phyloP scores from a whole-genome alignment of 2,329 filamentous ascomycete genomes.

The Phyllosticta citribraziliensis region DNA sequence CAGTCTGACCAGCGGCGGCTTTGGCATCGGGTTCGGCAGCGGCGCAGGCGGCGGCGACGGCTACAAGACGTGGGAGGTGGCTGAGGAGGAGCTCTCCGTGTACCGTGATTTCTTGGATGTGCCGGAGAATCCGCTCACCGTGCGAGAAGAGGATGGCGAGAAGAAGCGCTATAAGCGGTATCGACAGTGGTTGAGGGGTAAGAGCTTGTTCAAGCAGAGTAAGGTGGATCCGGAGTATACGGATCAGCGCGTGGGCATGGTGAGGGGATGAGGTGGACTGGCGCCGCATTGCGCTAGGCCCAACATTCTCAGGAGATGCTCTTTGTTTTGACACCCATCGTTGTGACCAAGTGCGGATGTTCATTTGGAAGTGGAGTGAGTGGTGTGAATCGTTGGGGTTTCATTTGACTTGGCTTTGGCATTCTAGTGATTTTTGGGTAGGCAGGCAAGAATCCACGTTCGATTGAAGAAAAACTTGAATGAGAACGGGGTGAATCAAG shows the following conservation, averaged over 20 bases:
- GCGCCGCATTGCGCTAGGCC: too few relatives aligned
- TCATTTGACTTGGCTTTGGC: too few relatives aligned
- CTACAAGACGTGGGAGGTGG: constrained; percentile 36
- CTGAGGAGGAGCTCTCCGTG: constrained; percentile 58
- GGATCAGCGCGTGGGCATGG: not conserved
- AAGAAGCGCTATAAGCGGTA: constrained; percentile 98
- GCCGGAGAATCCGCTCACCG: constrained; percentile 74
- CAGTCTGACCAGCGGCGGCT: not conserved
- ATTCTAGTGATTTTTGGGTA: too few relatives aligned
- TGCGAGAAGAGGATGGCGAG: constrained; percentile 71
- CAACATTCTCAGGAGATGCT: too few relatives aligned
- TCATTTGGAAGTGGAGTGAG: too few relatives aligned
- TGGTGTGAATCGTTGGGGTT: too few relatives aligned
- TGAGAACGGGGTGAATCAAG: too few relatives aligned
- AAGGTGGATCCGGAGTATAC: constrained; percentile 42
- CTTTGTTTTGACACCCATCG: too few relatives aligned
- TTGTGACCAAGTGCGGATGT: too few relatives aligned
- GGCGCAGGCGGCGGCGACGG: constrained; percentile 45
- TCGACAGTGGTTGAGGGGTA: constrained; percentile 85
- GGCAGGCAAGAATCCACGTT: too few relatives aligned
- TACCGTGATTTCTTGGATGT: constrained; percentile 71
- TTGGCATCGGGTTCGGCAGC: not conserved
- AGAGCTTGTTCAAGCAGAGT: constrained; percentile 89
- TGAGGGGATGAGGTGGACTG: not conserved
- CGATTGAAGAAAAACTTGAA: too few relatives aligned